Conservation (phyloP, 1,284 basidiomycete genomes). For the Trichosporon asahii region DNA sequence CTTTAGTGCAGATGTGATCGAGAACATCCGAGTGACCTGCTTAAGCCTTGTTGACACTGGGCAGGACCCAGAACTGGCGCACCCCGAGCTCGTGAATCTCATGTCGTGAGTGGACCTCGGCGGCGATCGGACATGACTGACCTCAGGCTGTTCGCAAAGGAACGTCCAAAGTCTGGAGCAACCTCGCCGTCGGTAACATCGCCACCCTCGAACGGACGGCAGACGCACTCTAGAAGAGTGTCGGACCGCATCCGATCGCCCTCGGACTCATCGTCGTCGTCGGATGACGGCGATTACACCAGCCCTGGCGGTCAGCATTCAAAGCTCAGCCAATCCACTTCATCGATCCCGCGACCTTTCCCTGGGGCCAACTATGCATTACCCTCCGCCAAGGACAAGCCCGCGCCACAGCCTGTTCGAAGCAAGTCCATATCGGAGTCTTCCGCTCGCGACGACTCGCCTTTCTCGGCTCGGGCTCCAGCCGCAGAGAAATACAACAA, state of each 20-base stretch:
- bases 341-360: conserved; percentile 3
- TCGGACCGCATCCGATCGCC: conserved; percentile 45
- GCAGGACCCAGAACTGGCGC: conserved; percentile 22
- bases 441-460: conserved; percentile 26
- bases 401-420: conserved; percentile 18
- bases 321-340: not conserved
- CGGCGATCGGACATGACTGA: not conserved
- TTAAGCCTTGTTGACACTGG: not conserved
- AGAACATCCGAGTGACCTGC: conserved; percentile 27
- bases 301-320: not conserved
- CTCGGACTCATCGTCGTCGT: conserved; percentile 41
- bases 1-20: conserved; percentile 32
- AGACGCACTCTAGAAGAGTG: conserved; percentile 25
- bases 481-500: conserved; percentile 29
- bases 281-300: conserved; percentile 26
- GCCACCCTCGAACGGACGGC: not conserved
- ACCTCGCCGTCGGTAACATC: not conserved
- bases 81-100: conserved; percentile 10
- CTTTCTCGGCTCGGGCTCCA: conserved; percentile 29
- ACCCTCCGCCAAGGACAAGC: conserved; percentile 11
- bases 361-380: conserved; percentile 9
- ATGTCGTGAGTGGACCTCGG: conserved; percentile 8
- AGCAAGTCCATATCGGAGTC: conserved; percentile 36
- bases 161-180: not conserved
- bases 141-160: not conserved